Base-by-base conservation (phyloP, 768 basidiomycete genomes). In the Coprinopsis marcescibilis region DNA sequence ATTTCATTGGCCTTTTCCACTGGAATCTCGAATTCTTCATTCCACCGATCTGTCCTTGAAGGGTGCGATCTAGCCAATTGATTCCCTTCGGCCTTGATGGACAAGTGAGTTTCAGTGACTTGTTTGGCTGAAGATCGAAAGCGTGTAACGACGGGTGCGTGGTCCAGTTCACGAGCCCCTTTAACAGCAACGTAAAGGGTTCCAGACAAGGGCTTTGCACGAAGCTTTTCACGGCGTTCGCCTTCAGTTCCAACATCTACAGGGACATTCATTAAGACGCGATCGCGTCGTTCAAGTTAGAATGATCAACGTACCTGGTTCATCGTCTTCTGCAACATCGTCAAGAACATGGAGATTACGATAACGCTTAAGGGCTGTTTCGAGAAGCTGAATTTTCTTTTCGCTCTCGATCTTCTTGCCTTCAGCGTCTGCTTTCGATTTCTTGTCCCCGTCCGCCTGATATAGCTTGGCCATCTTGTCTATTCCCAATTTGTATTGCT, bases 1-100 rank as follows among this genome's bases (percentile, higher is more conserved):
- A 97, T 88, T 72, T 99, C 96, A 61, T 95, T 97, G 12, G 95
- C 94, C 66, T 98, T 98, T 71, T 98, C 95, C 32, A 98, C 89
- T 0, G 84, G 75, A 49, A 99, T 90, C 65, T 95, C 92, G 52
- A 98, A 97, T 49, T 93, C 89, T 65, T 99, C 94, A 61, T 91
- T 90, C 96, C 96, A 99, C 36, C 89, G 83, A 66, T 98, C 96
- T 23, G 86, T 96, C 49, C 92, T 83, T 8, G 92, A 85, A 6
- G 91, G 89, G 61, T 95, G 92, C 0, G 94, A 93, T 48, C 85
- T 82, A 3, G 91, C 95, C 12, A 89, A 77, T 56, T 93, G 89
- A 15, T 89, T 92, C 17, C 95, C 93, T 70, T 99, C 96, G 10
- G 98, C 88, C 60, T 97, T 96, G 68, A 98, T 79, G 26, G 90